Percentiles rank a stretch among this genome's conserved stretches.
phyloP scores from a whole-genome alignment of 331 rosid species.

The Prunus yedoensis region DNA sequence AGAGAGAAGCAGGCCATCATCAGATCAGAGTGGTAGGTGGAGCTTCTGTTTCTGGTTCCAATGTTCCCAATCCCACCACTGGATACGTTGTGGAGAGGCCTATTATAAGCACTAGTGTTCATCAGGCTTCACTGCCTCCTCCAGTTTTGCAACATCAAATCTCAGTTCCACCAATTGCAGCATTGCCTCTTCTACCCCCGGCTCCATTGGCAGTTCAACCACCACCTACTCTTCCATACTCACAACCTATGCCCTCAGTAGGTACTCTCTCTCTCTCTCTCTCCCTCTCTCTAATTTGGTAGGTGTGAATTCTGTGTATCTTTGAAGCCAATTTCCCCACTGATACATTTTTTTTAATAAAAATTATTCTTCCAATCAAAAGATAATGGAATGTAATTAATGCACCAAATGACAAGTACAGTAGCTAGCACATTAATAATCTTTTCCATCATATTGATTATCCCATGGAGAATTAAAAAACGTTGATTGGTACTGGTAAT shows the following conservation, averaged over 20 bases:
- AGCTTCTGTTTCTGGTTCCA: slow-evolving; percentile 9
- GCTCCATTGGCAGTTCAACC: slow-evolving; percentile 11
- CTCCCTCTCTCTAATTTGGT: neutral
- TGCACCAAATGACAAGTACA: too few relatives aligned
- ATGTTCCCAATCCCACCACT: slow-evolving; percentile 8
- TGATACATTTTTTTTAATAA: too few relatives aligned
- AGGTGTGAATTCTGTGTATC: too few relatives aligned
- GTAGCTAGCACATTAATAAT: too few relatives aligned
- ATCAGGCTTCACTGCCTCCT: slow-evolving; percentile 17
- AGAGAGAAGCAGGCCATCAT: slow-evolving; percentile 15
- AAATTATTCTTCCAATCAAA: too few relatives aligned
- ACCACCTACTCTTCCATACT: slow-evolving; percentile 24
- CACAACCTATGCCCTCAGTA: slow-evolving; percentile 43
- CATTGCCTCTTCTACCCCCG: slow-evolving; percentile 13
- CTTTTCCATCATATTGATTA: neutral
- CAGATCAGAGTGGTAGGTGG: slow-evolving; percentile 3
- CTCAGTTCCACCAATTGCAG: slow-evolving; percentile 14
- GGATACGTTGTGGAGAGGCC: slow-evolving; percentile 22
- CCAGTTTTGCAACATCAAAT: slow-evolving; percentile 13
- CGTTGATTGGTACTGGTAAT: neutral
- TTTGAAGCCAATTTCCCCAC: neutral
- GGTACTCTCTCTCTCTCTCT: slow-evolving; percentile 29
- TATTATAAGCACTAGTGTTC: neutral
- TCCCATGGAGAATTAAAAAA: neutral
- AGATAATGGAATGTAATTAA: too few relatives aligned